Base-by-base conservation (phyloP, 768 basidiomycete species). In the Hericium erinaceus region DNA sequence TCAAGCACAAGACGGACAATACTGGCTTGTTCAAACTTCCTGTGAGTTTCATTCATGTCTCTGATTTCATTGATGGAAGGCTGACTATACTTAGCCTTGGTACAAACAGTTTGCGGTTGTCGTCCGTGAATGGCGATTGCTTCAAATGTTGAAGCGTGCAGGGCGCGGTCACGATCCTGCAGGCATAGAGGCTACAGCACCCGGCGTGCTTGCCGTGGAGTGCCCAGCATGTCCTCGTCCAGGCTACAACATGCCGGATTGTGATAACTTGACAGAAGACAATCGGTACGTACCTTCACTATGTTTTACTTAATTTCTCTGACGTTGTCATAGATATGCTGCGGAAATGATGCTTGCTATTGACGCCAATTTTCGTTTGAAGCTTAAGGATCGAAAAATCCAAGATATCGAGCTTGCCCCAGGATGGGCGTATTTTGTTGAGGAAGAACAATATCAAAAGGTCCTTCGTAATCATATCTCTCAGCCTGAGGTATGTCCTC, bases 351-450 rank as follows among this genome's bases (percentile, higher is more conserved):
- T 24, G 24, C 24, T 24, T 24, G 44, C 8, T 70, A 68, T 60
- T 60, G 64, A 10, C 52, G 65, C 4, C 64, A 67, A 20, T 65
- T 67, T 55, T 59, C 16, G 22, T 16, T 13, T 24, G 22, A 49
- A 49, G 22, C 48, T 49, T 13, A 49, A 49, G n/a, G 24, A 49
- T 24, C 16, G 48, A 8, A 22, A 22, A 18, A 18, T 49, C 22
- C 9, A 20, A 13, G 48, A 49, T 22, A 49, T 26, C 5, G 48
- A 49, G 4, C 48, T 49, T 2, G 7, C 48, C 22, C 48, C 48
- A 8, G 48, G 48, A 7, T 49, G 48, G 48, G 13, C 13, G 18
- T 49, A 18, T 12, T 49, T 49, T 12, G 48, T 49, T 26, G 48
- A 49, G 48, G 18, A 49, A 49, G 24, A 49, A 8, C 9, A 8